Conservation (phyloP, 139 green algal species). For the Asterochloris erici region DNA sequence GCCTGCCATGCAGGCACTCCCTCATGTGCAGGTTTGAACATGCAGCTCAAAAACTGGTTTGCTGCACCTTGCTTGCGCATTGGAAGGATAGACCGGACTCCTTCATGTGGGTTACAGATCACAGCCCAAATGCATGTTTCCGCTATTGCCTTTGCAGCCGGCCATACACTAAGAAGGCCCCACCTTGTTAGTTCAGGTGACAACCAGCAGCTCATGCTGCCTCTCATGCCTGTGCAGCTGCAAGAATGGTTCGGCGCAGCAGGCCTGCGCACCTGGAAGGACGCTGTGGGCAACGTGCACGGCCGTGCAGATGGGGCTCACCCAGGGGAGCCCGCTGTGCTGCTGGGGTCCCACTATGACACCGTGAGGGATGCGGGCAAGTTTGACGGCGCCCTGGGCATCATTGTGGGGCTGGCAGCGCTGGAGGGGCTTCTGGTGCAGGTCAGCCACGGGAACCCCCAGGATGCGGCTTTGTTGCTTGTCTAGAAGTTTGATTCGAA, state of each 20-base stretch:
- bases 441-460: neutral
- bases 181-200: neutral
- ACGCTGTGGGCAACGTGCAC: slow-evolving; percentile 82
- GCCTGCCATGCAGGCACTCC: too few relatives aligned
- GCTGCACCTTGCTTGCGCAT: neutral
- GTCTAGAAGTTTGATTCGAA: too few relatives aligned
- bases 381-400: slow-evolving; percentile 85
- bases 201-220: neutral
- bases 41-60: neutral
- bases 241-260: slow-evolving; percentile 65
- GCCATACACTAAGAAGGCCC: neutral
- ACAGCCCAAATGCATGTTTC: neutral
- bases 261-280: slow-evolving; percentile 69
- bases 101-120: neutral
- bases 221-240: slow-evolving; percentile 26
- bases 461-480: too few relatives aligned
- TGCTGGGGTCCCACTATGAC: slow-evolving; percentile 90
- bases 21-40: neutral
- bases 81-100: neutral
- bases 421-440: slow-evolving; percentile 66
- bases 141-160: neutral
- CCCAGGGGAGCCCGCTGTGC: slow-evolving; percentile 28
- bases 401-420: slow-evolving; percentile 73
- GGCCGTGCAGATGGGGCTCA: slow-evolving; percentile 42
- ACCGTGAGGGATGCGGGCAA: slow-evolving; percentile 88